A percentile compares a stretch with the other conserved stretches of the same genome.
Conservation (phyloP, 2,329 filamentous ascomycete species). For the Verticillium longisporum region DNA sequence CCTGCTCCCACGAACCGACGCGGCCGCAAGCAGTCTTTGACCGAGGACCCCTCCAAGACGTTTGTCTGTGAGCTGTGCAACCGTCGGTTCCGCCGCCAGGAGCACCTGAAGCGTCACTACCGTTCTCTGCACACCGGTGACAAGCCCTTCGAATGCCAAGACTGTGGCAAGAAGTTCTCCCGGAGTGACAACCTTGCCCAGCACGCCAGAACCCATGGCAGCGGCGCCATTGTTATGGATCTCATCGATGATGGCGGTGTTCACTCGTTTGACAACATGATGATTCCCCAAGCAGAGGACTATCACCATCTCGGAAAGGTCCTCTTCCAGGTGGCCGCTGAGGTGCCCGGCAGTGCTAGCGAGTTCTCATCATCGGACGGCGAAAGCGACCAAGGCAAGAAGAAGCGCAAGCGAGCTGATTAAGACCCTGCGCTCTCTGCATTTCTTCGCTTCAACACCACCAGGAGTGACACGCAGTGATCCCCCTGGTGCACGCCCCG, state of each 20-base stretch:
- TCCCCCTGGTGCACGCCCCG: conserved; percentile 20
- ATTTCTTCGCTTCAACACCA: conserved; percentile 7
- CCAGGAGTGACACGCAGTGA: background rate
- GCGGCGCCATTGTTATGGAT: conserved; percentile 85
- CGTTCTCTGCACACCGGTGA: conserved; percentile 96
- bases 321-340: conserved; percentile 73
- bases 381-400: conserved; percentile 49
- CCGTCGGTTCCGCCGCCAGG: conserved; percentile 93
- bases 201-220: conserved; percentile 89
- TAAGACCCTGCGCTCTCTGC: conserved; percentile 25
- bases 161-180: conserved; percentile 99
- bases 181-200: conserved; percentile 95
- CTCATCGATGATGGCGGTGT: conserved; percentile 66
- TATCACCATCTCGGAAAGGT: conserved; percentile 65
- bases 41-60: conserved; percentile 96
- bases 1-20: conserved; percentile 72
- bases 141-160: conserved; percentile 95
- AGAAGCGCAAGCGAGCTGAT: conserved; percentile 78
- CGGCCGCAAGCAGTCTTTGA: conserved; percentile 95
- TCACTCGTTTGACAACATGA: conserved; percentile 32
- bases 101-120: conserved; percentile 98
- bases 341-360: conserved; percentile 59
- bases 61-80: conserved; percentile 96
- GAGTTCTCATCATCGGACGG: conserved; percentile 50
- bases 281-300: conserved; percentile 48